These are phyloP conservation scores for Halophytophthora batemanensis DNA, from an alignment of 352 stramenopile species.

Conservation along the genomic window DNA sequence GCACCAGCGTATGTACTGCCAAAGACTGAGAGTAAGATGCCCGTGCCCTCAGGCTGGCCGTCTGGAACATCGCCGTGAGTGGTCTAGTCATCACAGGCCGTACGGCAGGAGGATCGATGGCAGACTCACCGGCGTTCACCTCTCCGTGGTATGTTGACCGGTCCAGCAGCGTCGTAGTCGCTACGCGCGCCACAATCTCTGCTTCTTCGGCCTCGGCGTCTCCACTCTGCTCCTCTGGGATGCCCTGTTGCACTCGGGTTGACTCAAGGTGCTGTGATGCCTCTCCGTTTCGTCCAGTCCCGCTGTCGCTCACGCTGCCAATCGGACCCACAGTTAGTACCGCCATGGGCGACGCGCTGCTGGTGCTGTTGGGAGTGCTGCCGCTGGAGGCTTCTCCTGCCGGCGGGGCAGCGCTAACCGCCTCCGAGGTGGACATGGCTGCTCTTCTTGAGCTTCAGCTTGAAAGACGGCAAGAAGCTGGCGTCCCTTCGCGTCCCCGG, in stretches of 20 bases:
- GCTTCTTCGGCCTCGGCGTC: background rate
- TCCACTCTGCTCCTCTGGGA: background rate
- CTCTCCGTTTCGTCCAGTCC: background rate
- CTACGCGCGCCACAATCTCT: slow-evolving; percentile 5
- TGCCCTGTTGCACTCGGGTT: too few relatives aligned
- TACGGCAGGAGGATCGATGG: background rate
- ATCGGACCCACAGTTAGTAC: background rate
- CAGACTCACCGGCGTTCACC: slow-evolving; percentile 15
- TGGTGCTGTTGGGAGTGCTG: too few relatives aligned
- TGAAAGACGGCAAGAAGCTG: too few relatives aligned
- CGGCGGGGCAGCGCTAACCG: background rate
- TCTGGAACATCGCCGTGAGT: slow-evolving; percentile 13
- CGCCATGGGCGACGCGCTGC: background rate
- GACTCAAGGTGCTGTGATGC: too few relatives aligned
- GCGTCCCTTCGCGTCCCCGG: slow-evolving; percentile 20
- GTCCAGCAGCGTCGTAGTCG: slow-evolving; percentile 18
- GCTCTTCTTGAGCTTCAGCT: slow-evolving; percentile 1
- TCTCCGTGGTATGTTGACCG: slow-evolving; percentile 35
- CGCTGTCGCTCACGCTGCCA: slow-evolving; percentile 7
- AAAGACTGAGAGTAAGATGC: slow-evolving; percentile 32
- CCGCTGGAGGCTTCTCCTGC: too few relatives aligned
- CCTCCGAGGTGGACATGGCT: background rate
- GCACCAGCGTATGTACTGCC: slow-evolving; percentile 35
- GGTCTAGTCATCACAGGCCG: background rate
- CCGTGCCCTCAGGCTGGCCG: slow-evolving; percentile 30